Base-by-base conservation (phyloP, 768 basidiomycete genomes). In the Tricholoma flavovirens region DNA sequence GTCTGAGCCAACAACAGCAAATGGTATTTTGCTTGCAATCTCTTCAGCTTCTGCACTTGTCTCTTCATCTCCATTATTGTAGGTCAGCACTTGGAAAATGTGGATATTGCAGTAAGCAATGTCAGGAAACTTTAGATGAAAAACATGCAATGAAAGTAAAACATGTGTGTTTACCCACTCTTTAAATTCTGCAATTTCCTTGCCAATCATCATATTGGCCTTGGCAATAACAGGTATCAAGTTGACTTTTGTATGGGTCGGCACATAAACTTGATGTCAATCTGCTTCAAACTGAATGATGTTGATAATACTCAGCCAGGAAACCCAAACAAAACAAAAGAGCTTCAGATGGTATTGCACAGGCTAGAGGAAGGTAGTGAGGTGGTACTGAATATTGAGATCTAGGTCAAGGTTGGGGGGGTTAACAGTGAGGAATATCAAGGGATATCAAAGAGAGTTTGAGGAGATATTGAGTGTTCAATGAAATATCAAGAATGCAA, bases 191-290 rank as follows among this genome's bases (percentile, higher is more conserved):
- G 80, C 75, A 62, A 98, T 83, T 74, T 98, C 97, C 62, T 98
- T 94, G 64, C 98, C 95, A 10, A 97, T 98, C 75, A 99, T 71
- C 30, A 97, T 98, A 70, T 99, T 97, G 9, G 93, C 87, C 77
- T 99, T 99, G 58, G 97, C 97, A 65, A 99, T 98, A 68, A 99
- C 84, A 55, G 97, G 97, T 63, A 99, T 98, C 64, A 99, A 77
- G 77, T 99, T 99, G 75, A 99, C 97, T 71, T 90, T 93, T 63
- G 89, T 93, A 73, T 98, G 95, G 38, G 83, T 63, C 94, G 82
- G 61, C 93, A 87, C 97, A 99, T 98, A 74, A 98, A 97, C 72
- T 98, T 97, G 59, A 99, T 90, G 71, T 99, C 97, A 66, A 99
- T 89, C 60, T 94, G 94, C 75, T 98, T 98, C 66, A 99, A 80